phyloP scores from a whole-genome alignment of 768 basidiomycete genomes.

The Suillus placidus region DNA sequence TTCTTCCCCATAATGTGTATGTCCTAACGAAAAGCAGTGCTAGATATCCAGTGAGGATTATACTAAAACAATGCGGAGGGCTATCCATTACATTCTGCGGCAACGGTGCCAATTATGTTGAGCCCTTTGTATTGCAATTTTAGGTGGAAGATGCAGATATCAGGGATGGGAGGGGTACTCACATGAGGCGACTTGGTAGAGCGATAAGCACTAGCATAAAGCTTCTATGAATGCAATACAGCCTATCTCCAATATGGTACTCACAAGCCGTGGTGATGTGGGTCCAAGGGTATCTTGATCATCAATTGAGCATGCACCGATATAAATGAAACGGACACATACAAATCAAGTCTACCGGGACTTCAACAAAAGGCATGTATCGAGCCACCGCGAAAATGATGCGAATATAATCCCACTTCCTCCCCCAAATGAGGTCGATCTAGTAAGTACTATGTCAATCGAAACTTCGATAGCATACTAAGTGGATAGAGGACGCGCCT shows the following conservation, averaged over 20 bases:
- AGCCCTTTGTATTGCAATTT: background rate
- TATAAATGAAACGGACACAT: background rate
- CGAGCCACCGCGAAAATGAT: background rate
- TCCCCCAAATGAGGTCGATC: constrained; percentile 2
- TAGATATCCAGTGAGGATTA: background rate
- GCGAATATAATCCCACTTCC: background rate
- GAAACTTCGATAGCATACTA: background rate
- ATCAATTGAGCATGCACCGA: background rate
- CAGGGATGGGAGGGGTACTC: background rate
- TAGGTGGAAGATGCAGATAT: background rate
- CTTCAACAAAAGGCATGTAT: background rate
- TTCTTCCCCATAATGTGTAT: constrained; percentile 4
- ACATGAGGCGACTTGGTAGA: background rate
- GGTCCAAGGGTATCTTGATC: background rate
- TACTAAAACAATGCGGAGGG: background rate
- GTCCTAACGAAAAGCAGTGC: background rate
- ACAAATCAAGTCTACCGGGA: constrained; percentile 2
- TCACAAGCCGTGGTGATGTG: background rate
- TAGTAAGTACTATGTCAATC: background rate
- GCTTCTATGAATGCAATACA: background rate
- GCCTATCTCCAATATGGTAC: background rate
- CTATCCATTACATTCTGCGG: background rate
- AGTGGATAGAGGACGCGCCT: background rate
- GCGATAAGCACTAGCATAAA: background rate
- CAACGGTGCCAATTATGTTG: background rate